Evolutionary conservation across 495 filamentous ascomycete genomes (phyloP), one percentile per base, ranked within the genome.

Genomic region (Podospora australis): DNA sequence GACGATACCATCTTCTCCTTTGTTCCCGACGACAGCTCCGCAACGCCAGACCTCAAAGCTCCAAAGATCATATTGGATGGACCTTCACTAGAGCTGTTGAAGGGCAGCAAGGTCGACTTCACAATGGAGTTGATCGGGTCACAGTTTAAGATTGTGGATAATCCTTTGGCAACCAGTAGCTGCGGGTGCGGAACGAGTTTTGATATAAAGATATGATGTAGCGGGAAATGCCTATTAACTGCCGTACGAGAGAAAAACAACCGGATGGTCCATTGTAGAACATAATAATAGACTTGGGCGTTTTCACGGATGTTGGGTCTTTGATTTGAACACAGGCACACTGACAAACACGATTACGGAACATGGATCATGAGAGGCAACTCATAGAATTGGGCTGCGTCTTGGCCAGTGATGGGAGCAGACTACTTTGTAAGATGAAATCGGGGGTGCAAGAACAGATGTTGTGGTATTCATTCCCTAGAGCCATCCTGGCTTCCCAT

Each of bases 101-200:
- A 88, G 63, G 92, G 90, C 8, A 95, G 88, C 63, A 94, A 86
- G 64, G 80, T 98, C 14, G 94, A 97, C 59, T 98, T 87, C 68
- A 95, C 89, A 1, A 92, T 87, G 76, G 92, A 97, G 72, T 66
- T 98, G 66, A 98, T 98, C 67, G 92, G 94, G 25, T 95, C 88
- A 52, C 90, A 97, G 70, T 98, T 98, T 66, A 95, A 90, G 75
- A 88, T 96, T 60, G 84, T 90, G 44, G 88, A 90, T 58, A 97
- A 95, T 59, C 92, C 94, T 0, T 66, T 80, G 22, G 92, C 94
- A 8, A 87, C 81, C 32, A 96, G 90, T 69, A 96, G 87, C 65
- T 98, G 92, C 75, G 92, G 92, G 0, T 98, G 94, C 71, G 92
- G 92, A 19, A 96, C 92, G 14, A 97, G 92, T 63, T 98, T 98